These are phyloP conservation scores for Liriodendron chinense DNA, from an alignment of 164 flowering plant genomes.

Conservation along the genomic window DNA sequence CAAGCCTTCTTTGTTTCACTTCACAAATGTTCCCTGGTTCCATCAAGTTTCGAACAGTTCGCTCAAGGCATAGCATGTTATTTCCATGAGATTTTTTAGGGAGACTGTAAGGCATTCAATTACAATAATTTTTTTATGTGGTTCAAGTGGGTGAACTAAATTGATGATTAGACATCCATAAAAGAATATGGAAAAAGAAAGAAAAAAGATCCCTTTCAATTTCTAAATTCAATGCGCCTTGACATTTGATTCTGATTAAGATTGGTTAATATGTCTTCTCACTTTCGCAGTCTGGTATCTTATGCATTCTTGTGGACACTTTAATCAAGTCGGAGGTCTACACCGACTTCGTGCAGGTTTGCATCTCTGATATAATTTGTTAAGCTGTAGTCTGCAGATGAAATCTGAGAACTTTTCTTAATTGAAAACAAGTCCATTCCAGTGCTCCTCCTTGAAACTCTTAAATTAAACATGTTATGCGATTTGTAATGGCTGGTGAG, in stretches of 20 bases:
- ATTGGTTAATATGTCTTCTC: conserved; percentile 9
- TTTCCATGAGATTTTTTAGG: background rate
- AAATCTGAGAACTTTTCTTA: background rate
- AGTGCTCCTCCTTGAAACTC: background rate
- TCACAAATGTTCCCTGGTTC: background rate
- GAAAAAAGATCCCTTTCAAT: background rate
- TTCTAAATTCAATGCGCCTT: background rate
- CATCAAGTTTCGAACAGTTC: background rate
- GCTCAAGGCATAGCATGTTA: background rate
- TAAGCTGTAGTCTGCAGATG: background rate
- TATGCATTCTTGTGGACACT: conserved; percentile 59
- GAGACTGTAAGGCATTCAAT: background rate
- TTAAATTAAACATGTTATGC: background rate
- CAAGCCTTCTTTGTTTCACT: background rate
- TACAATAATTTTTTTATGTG: background rate
- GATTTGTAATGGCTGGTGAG: background rate
- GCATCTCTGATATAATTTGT: conserved; percentile 1
- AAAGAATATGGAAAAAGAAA: background rate
- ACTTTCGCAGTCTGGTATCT: conserved; percentile 58
- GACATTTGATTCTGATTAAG: background rate
- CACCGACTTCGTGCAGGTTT: conserved; percentile 72
- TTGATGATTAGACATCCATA: background rate
- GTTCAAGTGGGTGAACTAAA: background rate
- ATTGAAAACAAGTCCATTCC: background rate
- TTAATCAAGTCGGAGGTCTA: conserved; percentile 71